Base-by-base conservation (phyloP, 495 filamentous ascomycete species). In the Aspergillus sclerotioniger region DNA sequence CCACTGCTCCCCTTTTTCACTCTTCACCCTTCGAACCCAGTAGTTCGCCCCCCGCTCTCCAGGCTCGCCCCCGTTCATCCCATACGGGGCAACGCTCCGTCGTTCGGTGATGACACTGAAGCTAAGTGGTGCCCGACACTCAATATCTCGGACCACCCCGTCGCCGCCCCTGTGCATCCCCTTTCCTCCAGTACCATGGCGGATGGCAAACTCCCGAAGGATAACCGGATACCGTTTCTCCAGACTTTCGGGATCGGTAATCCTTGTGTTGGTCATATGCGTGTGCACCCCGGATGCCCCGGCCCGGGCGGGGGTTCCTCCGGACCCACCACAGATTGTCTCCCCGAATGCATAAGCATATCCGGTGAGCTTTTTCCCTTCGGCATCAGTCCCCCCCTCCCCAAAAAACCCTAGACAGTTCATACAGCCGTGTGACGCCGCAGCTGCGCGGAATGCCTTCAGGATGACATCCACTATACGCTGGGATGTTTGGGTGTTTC, bases 261-360 rank as follows among this genome's bases (percentile, higher is more conserved):
- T 96, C 7, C 93, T 84, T 3, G 93, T 98, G 69, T 98, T 98
- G 13, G 93, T 98, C 89, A 96, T 96, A 73, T 98, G 91, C 19
- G 84, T 87, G 70, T 98, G 93, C 44, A 96, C 92, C 32, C 91
- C 92, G 57, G 80, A 84, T 3, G 87, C 90, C 21, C 93, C 93
- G 56, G 91, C 81, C 91, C 91, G 96, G 25, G 78, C 79, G 0
- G 85, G 80, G 0, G 90, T 90, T 0, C 92, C 93, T 47, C 93
- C 93, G 54, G 82, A 87, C 3, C 93, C 93, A 29, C 93, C 93
- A 8, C 90, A 89, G 69, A 96, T 94, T 3, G 91, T 96, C 75
- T 96, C 91, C 73, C 95, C 96, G n/a, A 41, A 41, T 13, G 37
- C 37, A 77, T 98, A 98, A 10, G 90, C 91, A 67, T 96, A 98